Evolutionary conservation across 805 yeast genomes (phyloP), one percentile per base, ranked within the genome.

Genomic region (Danielia reshetovae): DNA sequence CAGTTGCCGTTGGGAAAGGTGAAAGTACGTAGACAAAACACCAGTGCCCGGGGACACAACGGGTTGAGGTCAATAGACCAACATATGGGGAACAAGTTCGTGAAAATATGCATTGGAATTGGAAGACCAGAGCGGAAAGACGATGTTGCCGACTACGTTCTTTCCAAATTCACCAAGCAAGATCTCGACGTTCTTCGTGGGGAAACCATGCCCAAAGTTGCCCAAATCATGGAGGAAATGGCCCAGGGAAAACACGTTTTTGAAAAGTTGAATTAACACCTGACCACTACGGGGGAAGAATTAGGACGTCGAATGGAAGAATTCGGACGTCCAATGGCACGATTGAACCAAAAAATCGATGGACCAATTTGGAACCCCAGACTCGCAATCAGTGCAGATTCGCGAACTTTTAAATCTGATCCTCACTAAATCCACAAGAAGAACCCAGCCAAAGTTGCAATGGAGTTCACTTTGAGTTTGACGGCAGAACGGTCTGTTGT

Each of bases 31-130:
- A 64, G 61, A 12, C 79, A 77, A 10, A 73, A 76, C 1, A 67
- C 81, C 0, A 74, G 85, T 27, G 69, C 79, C 11, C 65, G 93
- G 29, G 96, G 96, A 0, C 97, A 89, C 50, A 87, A 86, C 51
- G 97, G 96, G 0, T 64, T 89, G 18, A 71, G 72, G 41, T 75
- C 82, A 26, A 70, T 89, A 3, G 72, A 70, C 28, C 44, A 55
- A 5, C 27, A 39, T 15, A 54, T 72, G 24, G 80, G 81, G 0
- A 64, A 67, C 23, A 68, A 65, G 12, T 85, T 80, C 51, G 68
- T 75, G n/a, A 75, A 85, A 32, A 52, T 88, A 10, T 75, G 82
- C 12, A 65, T 88, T 7, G 97, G 97, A 0, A 83, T 89, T 11
- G 95, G 86, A 1, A 65, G 84, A 35, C 82, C 89, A 1, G 60